Conservation (phyloP, 2,329 filamentous ascomycete species). For the Beauveria sp. region DNA sequence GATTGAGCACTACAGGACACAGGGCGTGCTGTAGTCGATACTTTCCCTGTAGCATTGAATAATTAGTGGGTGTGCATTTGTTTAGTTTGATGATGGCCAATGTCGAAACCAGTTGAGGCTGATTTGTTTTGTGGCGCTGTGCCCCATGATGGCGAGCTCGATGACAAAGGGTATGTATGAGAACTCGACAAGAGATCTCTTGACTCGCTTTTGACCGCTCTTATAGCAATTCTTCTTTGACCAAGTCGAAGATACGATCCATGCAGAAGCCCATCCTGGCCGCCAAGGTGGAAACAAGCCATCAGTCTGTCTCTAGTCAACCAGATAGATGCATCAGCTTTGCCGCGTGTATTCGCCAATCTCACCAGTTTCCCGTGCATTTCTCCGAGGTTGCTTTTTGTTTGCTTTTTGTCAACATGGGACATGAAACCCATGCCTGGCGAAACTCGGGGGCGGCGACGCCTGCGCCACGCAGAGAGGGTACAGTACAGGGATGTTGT, state of each 20-base stretch:
- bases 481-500: not conserved
- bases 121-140: conserved; percentile 6
- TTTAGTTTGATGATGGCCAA: conserved; percentile 7
- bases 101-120: conserved; percentile 6
- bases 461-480: not conserved
- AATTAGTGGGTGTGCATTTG: not conserved
- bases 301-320: not conserved
- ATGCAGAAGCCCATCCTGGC: too few species aligned
- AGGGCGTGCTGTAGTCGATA: conserved; percentile 1
- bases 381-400: not conserved
- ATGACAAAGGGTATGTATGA: too few species aligned
- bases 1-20: not conserved
- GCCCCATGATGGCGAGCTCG: too few species aligned
- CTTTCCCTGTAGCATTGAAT: conserved; percentile 2
- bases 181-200: too few species aligned
- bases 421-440: conserved; percentile 1
- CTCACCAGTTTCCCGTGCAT: not conserved
- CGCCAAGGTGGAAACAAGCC: too few species aligned
- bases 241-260: too few species aligned
- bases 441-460: not conserved
- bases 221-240: too few species aligned
- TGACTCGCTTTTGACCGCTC: too few species aligned
- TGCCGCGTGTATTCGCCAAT: not conserved
- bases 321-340: not conserved
- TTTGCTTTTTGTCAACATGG: not conserved